phyloP scores from a whole-genome alignment of 345 rosid species.

The Citropsis articulata region DNA sequence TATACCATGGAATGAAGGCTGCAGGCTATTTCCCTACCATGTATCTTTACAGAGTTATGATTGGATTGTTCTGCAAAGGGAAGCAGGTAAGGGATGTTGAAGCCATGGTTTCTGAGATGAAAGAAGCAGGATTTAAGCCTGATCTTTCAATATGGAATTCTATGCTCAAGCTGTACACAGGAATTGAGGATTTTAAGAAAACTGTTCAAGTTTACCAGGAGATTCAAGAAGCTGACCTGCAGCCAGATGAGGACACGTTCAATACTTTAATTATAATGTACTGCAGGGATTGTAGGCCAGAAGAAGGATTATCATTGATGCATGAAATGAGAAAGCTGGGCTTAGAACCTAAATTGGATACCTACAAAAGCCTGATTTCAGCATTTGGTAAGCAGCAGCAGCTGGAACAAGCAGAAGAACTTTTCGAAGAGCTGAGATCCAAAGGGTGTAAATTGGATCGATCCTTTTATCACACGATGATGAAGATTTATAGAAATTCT shows the following conservation, averaged over 20 bases:
- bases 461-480: slow-evolving; percentile 86
- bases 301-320: slow-evolving; percentile 77
- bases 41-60: slow-evolving; percentile 88
- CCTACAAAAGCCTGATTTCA: slow-evolving; percentile 91
- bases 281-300: slow-evolving; percentile 83
- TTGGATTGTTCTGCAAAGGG: slow-evolving; percentile 69
- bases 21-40: slow-evolving; percentile 90
- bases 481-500: slow-evolving; percentile 77
- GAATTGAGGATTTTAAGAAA: slow-evolving; percentile 71
- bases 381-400: slow-evolving; percentile 75
- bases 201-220: slow-evolving; percentile 66
- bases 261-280: slow-evolving; percentile 82
- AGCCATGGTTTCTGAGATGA: slow-evolving; percentile 87
- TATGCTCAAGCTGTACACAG: slow-evolving; percentile 76
- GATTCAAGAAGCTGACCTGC: slow-evolving; percentile 62
- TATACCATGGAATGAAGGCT: slow-evolving; percentile 93
- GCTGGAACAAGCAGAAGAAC: slow-evolving; percentile 71
- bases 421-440: slow-evolving; percentile 62
- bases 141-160: slow-evolving; percentile 87
- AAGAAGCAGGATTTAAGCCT: slow-evolving; percentile 80
- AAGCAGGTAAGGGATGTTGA: slow-evolving; percentile 84
- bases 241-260: slow-evolving; percentile 84
- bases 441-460: slow-evolving; percentile 78
- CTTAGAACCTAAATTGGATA: slow-evolving; percentile 76
- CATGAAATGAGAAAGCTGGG: slow-evolving; percentile 68